These are phyloP conservation scores for Diaporthe eres DNA, from an alignment of 2,329 filamentous ascomycete species.

Conservation along the genomic window DNA sequence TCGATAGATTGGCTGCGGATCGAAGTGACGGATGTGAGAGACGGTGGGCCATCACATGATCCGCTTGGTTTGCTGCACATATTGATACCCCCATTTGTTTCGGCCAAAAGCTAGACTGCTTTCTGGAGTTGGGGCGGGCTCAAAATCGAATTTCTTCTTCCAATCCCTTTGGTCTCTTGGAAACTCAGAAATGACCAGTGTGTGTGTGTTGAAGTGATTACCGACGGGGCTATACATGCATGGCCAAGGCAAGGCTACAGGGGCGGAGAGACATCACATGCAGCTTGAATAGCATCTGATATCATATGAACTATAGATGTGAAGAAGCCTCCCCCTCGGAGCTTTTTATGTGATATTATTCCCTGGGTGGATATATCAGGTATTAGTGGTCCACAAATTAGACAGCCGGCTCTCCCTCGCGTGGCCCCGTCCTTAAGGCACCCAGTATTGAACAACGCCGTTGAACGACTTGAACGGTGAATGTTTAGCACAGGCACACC, in stretches of 20 bases:
- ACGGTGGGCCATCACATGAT: neutral
- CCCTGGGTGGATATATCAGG: neutral
- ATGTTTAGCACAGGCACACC: neutral
- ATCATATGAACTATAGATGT: too few relatives aligned
- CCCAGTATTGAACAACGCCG: too few relatives aligned
- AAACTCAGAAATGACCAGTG: neutral
- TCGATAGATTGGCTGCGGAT: neutral
- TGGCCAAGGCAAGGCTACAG: neutral
- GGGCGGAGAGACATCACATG: neutral
- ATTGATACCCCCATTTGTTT: neutral
- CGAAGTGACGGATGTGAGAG: neutral
- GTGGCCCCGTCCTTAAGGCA: too few relatives aligned
- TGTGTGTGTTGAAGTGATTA: neutral
- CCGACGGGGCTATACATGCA: neutral
- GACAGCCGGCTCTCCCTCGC: neutral
- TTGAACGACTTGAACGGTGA: neutral
- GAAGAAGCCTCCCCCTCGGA: neutral
- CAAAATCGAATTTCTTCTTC: neutral
- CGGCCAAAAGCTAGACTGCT: neutral
- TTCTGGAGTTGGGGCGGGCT: neutral
- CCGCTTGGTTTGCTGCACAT: conserved; percentile 1
- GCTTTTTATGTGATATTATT: neutral
- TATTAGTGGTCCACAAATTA: neutral
- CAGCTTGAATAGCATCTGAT: neutral
- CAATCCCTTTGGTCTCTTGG: too few relatives aligned